Conservation (phyloP, 2,329 filamentous ascomycete species). For the Exophiala sp. region DNA sequence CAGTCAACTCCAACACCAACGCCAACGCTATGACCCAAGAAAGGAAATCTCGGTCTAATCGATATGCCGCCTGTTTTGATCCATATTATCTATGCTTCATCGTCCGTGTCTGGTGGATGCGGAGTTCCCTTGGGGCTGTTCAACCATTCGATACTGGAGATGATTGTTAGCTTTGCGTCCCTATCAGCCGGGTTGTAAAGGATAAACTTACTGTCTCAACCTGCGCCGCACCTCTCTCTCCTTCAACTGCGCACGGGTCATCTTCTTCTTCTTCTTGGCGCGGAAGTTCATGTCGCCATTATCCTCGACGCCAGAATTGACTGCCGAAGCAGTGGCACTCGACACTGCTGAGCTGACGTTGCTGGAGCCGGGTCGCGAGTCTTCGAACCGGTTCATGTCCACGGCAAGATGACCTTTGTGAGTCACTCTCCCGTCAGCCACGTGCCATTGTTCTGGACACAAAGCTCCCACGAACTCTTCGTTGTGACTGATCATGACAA, state of each 20-base stretch:
- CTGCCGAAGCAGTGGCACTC: constrained; percentile 56
- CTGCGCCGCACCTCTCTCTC: constrained; percentile 82
- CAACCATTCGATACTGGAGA: constrained; percentile 59
- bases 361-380: constrained; percentile 60
- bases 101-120: constrained; percentile 69
- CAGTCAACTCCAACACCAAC: constrained; percentile 1
- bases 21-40: constrained; percentile 14
- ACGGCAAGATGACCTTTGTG: constrained; percentile 73
- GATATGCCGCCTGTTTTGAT: not conserved
- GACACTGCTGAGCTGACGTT: constrained; percentile 55
- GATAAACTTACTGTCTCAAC: constrained; percentile 59
- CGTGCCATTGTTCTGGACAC: constrained; percentile 93
- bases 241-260: constrained; percentile 94
- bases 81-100: constrained; percentile 58
- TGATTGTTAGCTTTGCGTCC: constrained; percentile 12
- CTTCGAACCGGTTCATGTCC: constrained; percentile 78
- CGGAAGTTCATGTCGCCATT: constrained; percentile 77
- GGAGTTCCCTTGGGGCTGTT: constrained; percentile 81
- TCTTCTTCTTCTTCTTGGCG: constrained; percentile 75
- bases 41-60: not conserved
- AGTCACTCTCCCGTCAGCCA: constrained; percentile 78
- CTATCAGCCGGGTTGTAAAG: not conserved
- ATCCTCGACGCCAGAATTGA: constrained; percentile 80
- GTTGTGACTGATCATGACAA: constrained; percentile 99
- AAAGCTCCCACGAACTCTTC: constrained; percentile 96